Base-by-base conservation (phyloP, 2,329 filamentous ascomycete genomes). In the Stenocarpella maydis region DNA sequence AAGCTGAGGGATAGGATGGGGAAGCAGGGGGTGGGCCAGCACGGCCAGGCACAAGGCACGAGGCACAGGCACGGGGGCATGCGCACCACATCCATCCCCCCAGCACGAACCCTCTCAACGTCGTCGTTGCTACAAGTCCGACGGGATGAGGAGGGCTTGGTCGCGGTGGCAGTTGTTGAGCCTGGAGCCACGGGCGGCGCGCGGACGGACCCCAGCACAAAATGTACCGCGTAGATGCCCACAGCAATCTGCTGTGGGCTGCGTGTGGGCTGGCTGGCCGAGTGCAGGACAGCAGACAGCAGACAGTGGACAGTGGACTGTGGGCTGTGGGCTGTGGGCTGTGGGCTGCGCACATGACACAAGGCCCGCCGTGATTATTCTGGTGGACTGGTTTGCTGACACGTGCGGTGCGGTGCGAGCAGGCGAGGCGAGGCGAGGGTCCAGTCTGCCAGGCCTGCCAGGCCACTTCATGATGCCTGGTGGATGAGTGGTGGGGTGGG, bases 1-100 rank as follows among this genome's bases (percentile, higher is more conserved):
- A 67, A 67, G 64, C 31, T 58, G 58, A 63, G 53, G 50, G 43
- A 67, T 47, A 67, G 53, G 43, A 54, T 67, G 64, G 64, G 64
- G 64, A 39, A 67, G 41, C 52, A 55, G 52, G 64, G 64, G 64
- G 49, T 31, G 43, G 52, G 41, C 64, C 52, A 67, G 64, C 50
- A 49, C n/a, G 58, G 41, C 43, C 58, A 63, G 58, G 52, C 52
- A 54, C 52, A 37, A 55, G 52, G 52, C 52, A 39, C 53, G 12
- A 54, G 50, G 58, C 58, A 61, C 41, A 61, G 41, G 55, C 24
- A 43, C 19, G 12, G 21, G n/a, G 21, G 34, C 53, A 58, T 24
- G 28, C 37, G 54, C 24, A 19, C 54, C 54, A 15, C 19, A n/a
- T 4, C 54, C 19, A n/a, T 4, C 54, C 43, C 52, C 58, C 39